Evolutionary conservation across 352 stramenopile species (phyloP).

Genomic region (Phytophthora sojae): DNA sequence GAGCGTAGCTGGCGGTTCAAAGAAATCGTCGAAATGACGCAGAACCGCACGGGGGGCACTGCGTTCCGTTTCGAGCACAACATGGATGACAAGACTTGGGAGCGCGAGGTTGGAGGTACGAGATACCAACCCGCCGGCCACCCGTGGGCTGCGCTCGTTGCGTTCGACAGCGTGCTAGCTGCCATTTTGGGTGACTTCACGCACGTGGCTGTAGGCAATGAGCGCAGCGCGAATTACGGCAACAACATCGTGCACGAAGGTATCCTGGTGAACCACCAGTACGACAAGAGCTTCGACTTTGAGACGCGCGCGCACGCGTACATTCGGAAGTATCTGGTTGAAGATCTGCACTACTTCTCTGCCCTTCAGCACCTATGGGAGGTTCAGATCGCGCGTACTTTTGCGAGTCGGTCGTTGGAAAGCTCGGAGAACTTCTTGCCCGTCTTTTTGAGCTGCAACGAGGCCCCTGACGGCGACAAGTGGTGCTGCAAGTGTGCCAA

Average conservation of each 20-base stretch:
- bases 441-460: slow-evolving; percentile 57
- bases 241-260: slow-evolving; percentile 49
- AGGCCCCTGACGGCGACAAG: slow-evolving; percentile 40
- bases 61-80: slow-evolving; percentile 44
- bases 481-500: slow-evolving; percentile 57
- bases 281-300: slow-evolving; percentile 60
- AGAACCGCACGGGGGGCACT: slow-evolving; percentile 18
- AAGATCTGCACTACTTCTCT: slow-evolving; percentile 54
- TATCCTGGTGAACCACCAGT: slow-evolving; percentile 51
- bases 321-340: slow-evolving; percentile 45
- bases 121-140: slow-evolving; percentile 43
- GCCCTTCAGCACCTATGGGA: slow-evolving; percentile 55
- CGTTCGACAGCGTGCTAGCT: slow-evolving; percentile 48
- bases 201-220: slow-evolving; percentile 48
- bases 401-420: slow-evolving; percentile 38
- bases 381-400: slow-evolving; percentile 50
- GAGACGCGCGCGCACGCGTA: slow-evolving; percentile 42
- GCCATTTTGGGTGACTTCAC: slow-evolving; percentile 43
- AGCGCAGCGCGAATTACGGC: slow-evolving; percentile 49
- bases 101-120: slow-evolving; percentile 32
- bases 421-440: slow-evolving; percentile 36
- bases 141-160: slow-evolving; percentile 47
- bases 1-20: slow-evolving; percentile 44
- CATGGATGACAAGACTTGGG: slow-evolving; percentile 43
- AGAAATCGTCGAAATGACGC: slow-evolving; percentile 42